Base-by-base conservation (phyloP, 257 asterid genomes). In the Solanum sitiens region DNA sequence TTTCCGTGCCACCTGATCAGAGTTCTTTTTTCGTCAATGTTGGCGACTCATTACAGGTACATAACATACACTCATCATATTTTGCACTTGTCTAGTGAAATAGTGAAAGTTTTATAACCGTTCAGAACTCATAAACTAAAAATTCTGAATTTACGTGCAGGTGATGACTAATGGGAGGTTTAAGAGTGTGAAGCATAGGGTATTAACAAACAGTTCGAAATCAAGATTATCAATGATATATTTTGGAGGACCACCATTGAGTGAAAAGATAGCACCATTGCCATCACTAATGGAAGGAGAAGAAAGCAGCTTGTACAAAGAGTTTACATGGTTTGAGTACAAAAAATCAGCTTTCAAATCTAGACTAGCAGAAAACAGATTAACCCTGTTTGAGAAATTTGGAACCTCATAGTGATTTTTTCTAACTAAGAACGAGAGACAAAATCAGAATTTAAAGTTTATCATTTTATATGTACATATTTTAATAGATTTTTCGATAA, bases 41-140 rank as follows among this genome's bases (percentile, higher is more conserved):
- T 73, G 92, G 92, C 1, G 92, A 90, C 39, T 83, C 89, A 10
- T 87, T 90, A 44, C 92, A 88, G 92, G 92, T 90, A 86, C 84
- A 0, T 33, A 76, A n/a, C 37, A 13, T 59, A 23, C 23, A 0
- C 61, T 1, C 56, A 25, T 27, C 84, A 77, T 15, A 5, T 12
- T 42, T 23, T 0, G 6, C 39, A 21, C 30, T 74, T 23, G 83
- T 74, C 20, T 39, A 5, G 0, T 14, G 11, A 6, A 70, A 70
- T 37, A 20, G 21, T 1, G 0, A 5, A 27, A 68, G 21, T 3
- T 67, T 25, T 67, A 30, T 23, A 13, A 9, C 3, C 32, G 7
- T 23, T 61, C 10, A 56, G 0, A 0, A 1, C 70, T 63, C 68
- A 30, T 68, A 68, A 68, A 68, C 12, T 68, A 30, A 70, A 73